A percentile compares a stretch with the other conserved stretches of the same genome.
Evolutionary conservation across 2,329 filamentous ascomycete genomes (phyloP).

Genomic region (Pseudogymnoascus sp.): DNA sequence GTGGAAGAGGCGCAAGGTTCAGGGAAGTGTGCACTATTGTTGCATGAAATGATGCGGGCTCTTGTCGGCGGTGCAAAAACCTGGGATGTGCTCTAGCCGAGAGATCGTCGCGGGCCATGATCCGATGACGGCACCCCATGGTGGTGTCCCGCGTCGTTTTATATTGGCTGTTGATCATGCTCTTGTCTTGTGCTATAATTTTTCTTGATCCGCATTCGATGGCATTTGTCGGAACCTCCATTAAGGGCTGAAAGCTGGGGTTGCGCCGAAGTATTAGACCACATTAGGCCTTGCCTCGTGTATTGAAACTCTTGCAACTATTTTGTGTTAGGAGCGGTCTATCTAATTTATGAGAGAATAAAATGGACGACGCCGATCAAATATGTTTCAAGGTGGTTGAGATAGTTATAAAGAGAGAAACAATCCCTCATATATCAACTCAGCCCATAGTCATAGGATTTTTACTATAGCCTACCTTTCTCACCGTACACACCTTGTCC

Average conservation of each 20-base stretch:
- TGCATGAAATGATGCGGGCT: not conserved
- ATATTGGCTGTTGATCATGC: not conserved
- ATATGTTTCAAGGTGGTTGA: not conserved
- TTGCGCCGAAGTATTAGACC: not conserved
- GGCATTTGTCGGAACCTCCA: not conserved
- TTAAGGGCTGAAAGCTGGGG: not conserved
- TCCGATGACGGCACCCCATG: not conserved
- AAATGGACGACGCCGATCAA: not conserved
- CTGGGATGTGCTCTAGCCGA: not conserved
- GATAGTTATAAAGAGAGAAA: slow-evolving; percentile 2
- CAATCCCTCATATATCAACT: not conserved
- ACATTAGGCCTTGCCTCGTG: not conserved
- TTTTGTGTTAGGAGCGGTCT: not conserved
- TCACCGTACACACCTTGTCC: not conserved
- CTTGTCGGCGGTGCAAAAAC: not conserved
- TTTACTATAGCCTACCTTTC: not conserved
- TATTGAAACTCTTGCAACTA: not conserved
- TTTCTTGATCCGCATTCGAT: not conserved
- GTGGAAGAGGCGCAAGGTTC: not conserved
- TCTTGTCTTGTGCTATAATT: not conserved
- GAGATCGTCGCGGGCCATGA: not conserved
- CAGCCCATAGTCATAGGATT: not conserved
- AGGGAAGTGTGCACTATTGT: not conserved
- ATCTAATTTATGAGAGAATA: not conserved
- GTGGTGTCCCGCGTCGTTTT: not conserved